A percentile compares a stretch with the other conserved stretches of the same genome.
Evolutionary conservation across 441 rosid genomes (phyloP).

Genomic region (Bruguiera hainesii): DNA sequence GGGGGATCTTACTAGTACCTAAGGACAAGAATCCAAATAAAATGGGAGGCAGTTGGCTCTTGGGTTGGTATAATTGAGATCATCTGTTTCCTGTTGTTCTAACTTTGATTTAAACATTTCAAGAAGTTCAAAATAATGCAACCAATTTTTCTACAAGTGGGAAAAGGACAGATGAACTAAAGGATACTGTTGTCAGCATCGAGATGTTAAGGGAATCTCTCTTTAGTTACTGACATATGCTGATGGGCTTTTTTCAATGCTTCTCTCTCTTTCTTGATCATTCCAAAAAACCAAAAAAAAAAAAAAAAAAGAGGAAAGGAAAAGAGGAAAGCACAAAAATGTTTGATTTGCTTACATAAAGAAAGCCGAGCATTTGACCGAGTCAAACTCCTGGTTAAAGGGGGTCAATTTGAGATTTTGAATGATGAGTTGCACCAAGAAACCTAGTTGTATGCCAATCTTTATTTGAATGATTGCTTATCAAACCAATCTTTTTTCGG

Average conservation of each 20-base stretch:
- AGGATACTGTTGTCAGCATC: constrained; percentile 6
- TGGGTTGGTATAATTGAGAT: background rate
- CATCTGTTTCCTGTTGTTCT: background rate
- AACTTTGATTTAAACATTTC: background rate
- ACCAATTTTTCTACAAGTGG: constrained; percentile 8
- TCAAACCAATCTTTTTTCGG: background rate
- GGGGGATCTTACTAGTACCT: background rate
- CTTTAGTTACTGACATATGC: constrained; percentile 19
- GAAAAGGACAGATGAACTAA: constrained; percentile 19
- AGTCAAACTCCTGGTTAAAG: constrained; percentile 4
- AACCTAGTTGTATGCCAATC: constrained; percentile 2
- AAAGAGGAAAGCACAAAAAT: background rate
- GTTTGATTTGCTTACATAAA: background rate
- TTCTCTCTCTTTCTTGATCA: constrained; percentile 13
- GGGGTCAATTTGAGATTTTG: too few relatives aligned
- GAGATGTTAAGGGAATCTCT: constrained; percentile 9
- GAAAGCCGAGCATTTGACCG: constrained; percentile 6
- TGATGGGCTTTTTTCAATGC: constrained; percentile 5
- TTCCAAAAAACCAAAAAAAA: constrained; percentile 20
- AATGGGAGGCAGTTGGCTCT: background rate
- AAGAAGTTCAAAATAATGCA: background rate
- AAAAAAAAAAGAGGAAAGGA: too few relatives aligned
- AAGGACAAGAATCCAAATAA: constrained; percentile 9
- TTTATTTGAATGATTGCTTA: background rate
- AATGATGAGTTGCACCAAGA: background rate